Base-by-base conservation (phyloP, 495 filamentous ascomycete genomes). In the Aspergillus ellipticus region DNA sequence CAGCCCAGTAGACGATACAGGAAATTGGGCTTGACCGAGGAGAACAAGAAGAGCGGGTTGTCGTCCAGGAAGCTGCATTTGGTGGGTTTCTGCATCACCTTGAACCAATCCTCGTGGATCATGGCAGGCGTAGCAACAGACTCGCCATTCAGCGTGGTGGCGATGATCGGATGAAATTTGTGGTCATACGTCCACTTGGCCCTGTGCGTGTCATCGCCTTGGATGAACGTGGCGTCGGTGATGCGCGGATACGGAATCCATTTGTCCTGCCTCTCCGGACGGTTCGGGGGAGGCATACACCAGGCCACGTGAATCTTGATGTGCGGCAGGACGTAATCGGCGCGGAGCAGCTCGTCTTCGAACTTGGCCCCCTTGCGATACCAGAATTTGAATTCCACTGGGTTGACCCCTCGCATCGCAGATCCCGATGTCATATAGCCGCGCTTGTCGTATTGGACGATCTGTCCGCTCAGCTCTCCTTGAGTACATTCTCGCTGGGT, bases 161-260 rank as follows among this genome's bases (percentile, higher is more conserved):
- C 62, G 39, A 85, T 83, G 5, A 70, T 73, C 5, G 82, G 82
- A 58, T 84, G 80, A 63, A 79, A 84, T 60, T 83, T 82, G 66
- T 85, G 82, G 56, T 84, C 80, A 54, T 85, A 85, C 1, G 74
- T 59, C 81, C 81, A 85, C 22, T 68, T 74, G 45, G 74, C 74
- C 26, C 78, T 69, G 42, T 79, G 81, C 9, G 80, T 72, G 55
- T 81, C 72, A 6, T 65, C 53, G 11, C 68, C 75, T 59, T 81
- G 71, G 15, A 76, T 70, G 53, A 82, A 83, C 6, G 75, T 84
- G 2, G 80, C 82, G 58, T 82, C 77, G 7, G 76, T 82, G 8
- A 84, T 76, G 22, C 79, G 77, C 0, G 80, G 74, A 58, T 80
- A 78, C 8, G 82, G 82, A 39, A 84, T 82, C 81, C 82, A 85